Base-by-base conservation (phyloP, 345 rosid genomes). In the Viola odorata region DNA sequence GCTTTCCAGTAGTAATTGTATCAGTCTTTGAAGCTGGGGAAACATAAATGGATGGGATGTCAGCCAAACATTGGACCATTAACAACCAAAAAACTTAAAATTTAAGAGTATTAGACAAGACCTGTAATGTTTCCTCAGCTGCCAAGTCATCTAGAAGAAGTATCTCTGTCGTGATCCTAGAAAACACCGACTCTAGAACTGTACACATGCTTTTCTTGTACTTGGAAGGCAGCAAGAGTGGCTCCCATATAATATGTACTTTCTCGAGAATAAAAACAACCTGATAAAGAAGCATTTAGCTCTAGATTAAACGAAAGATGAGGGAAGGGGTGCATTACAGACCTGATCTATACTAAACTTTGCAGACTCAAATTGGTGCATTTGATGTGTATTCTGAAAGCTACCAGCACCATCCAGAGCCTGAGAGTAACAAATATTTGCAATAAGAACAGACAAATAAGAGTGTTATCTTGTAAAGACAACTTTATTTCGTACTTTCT, bases 91-190 rank as follows among this genome's bases (percentile, higher is more conserved):
- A 37, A 10, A 44, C 16, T 8, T 52, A 14, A 6, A 23, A 45
- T 13, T 57, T 36, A 50, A 45, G 17, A 67, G 32, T 44, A 55
- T 12, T 5, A 36, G 57, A 53, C 14, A 58, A 53, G 63, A 86
- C 99, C 92, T 86, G 91, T 61, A 88, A 77, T 58, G 99, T 90
- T 79, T 94, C 99, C 62, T 94, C 99, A 10, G 99, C 97, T 37
- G 99, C 97, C 80, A 94, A 82, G 71, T 94, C 99, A 69, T 94
- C 99, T 57, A 94, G 71, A 64, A 82, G 84, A 68, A 94, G 91
- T 58, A 90, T 79, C 69, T 94, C 95, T 77, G 61, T 80, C 3
- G 83, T 45, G 50, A 90, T 82, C 78, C 92, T 81, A 54, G 85
- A 84, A 70, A 94, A 82, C 44, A 90, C 89, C 0, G 95, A 86